Evolutionary conservation across 208 protist genomes (phyloP).

Genomic region (Entamoeba histolytica): DNA sequence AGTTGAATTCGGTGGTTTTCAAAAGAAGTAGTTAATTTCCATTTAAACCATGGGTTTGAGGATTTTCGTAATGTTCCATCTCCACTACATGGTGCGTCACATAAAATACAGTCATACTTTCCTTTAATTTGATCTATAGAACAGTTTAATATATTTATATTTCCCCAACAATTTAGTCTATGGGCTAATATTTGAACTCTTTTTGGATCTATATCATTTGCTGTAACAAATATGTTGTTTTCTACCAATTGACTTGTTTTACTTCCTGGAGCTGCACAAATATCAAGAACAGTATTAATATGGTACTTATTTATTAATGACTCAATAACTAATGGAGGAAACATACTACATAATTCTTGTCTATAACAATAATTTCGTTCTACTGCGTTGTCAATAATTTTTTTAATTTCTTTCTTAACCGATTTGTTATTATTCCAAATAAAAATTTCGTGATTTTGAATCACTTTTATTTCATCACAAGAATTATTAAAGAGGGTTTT

Average conservation of each 20-base stretch:
- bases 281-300: conserved; percentile 39
- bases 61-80: conserved; percentile 74
- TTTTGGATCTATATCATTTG: conserved; percentile 50
- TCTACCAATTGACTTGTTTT: conserved; percentile 48
- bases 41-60: conserved; percentile 48
- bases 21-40: conserved; percentile 51
- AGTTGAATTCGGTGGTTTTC: conserved; percentile 57
- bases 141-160: conserved; percentile 42
- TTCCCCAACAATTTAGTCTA: conserved; percentile 31
- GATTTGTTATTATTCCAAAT: too few relatives aligned
- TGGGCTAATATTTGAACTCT: conserved; percentile 46
- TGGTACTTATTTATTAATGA: too few relatives aligned
- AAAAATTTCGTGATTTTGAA: too few relatives aligned
- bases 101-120: conserved; percentile 52
- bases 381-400: too few relatives aligned
- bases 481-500: too few relatives aligned
- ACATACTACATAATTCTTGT: too few relatives aligned
- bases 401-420: too few relatives aligned
- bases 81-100: conserved; percentile 74
- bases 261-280: conserved; percentile 58
- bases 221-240: conserved; percentile 36
- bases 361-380: too few relatives aligned
- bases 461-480: too few relatives aligned
- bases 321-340: too few relatives aligned
- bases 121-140: conserved; percentile 17